Percentiles rank a stretch among this genome's conserved stretches.
These are phyloP conservation scores for Ustilago lituana DNA, from an alignment of 1,284 basidiomycete genomes.

Conservation along the genomic window DNA sequence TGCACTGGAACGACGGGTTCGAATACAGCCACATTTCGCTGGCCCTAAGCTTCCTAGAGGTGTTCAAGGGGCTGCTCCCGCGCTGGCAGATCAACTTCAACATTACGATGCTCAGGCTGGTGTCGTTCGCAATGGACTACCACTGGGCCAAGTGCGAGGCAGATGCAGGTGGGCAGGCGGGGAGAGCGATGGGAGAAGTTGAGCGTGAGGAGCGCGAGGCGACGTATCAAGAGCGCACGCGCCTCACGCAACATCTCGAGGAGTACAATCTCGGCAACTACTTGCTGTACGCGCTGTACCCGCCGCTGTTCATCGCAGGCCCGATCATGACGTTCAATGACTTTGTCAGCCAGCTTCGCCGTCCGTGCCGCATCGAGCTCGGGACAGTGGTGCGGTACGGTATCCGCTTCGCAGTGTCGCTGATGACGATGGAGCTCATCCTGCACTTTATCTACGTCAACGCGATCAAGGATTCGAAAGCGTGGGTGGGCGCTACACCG, in stretches of 20 bases:
- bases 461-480: conserved; percentile 88
- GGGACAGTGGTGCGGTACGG: conserved; percentile 72
- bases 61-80: conserved; percentile 76
- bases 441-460: conserved; percentile 96
- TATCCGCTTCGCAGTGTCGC: conserved; percentile 77
- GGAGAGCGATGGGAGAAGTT: conserved; percentile 13
- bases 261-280: conserved; percentile 74
- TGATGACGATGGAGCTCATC: conserved; percentile 88
- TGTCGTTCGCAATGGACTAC: conserved; percentile 92
- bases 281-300: conserved; percentile 82
- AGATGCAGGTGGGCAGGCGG: conserved; percentile 69
- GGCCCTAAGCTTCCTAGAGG: conserved; percentile 75
- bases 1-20: conserved; percentile 82
- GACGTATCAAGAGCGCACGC: conserved; percentile 37
- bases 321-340: conserved; percentile 97
- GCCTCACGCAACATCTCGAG: conserved; percentile 61
- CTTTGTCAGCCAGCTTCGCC: conserved; percentile 83
- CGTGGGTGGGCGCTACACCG: conserved; percentile 76
- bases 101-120: conserved; percentile 91
- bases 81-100: conserved; percentile 96
- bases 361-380: conserved; percentile 14
- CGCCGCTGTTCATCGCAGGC: conserved; percentile 93
- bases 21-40: conserved; percentile 74
- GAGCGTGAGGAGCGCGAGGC: conserved; percentile 14
- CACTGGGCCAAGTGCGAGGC: conserved; percentile 73